Evolutionary conservation across 805 yeast genomes (phyloP), one percentile per base, ranked within the genome.

Genomic region (Yamadazyma philogaea): DNA sequence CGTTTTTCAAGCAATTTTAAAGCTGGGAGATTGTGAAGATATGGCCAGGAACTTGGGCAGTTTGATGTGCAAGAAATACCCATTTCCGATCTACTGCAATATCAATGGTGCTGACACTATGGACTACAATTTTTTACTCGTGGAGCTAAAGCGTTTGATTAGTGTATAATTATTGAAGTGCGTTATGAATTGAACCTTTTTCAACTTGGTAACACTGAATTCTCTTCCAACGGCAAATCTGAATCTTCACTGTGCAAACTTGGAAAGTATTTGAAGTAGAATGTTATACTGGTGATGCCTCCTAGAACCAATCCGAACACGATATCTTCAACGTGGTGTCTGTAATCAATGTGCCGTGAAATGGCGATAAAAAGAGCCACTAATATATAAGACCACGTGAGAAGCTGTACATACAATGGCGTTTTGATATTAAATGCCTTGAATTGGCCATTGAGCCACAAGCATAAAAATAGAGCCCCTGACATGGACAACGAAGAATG

Each of bases 401-500:
- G 15, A 19, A 45, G 20, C n/a, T 45, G 45, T 3, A n/a, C 7
- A 19, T 28, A 34, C 7, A 45, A 19, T 3, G 35, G 32, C 7
- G 28, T 35, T 7, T 14, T 28, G 6, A 8, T 2, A 3, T 41
- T 42, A 16, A 39, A 39, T 4, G 46, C 30, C 42, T 46, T 50
- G 43, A 54, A 56, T 33, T 63, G 66, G 4, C 62, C 65, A 26
- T 53, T 43, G 14, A 62, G 43, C 72, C 72, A 67, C 31, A 64
- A 47, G 8, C 59, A 43, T 34, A 68, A 51, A 48, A 59, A 68
- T 15, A 58, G 47, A 37, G 63, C 54, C 1, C 69, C 66, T 22
- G 65, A 55, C 48, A 65, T 63, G 8, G 64, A 47, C 40, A 66
- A 54, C 20, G 69, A 62, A 5, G 70, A 62, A 47, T 66, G 72